phyloP scores from a whole-genome alignment of 2,329 filamentous ascomycete genomes.

The Alternaria novae-zelandiae region DNA sequence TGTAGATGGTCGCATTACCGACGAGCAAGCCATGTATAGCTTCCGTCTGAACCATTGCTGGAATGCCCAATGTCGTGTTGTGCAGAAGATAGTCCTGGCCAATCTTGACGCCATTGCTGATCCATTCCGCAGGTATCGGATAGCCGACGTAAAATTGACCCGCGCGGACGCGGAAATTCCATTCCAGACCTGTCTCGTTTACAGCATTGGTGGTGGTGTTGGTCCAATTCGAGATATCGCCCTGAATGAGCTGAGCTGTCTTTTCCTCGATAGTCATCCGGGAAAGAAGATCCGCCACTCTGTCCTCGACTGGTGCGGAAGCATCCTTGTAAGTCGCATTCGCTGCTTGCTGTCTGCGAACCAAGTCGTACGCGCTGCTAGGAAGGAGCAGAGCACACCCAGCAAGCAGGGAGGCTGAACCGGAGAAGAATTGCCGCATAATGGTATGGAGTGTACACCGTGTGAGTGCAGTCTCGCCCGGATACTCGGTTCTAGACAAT shows the following conservation, averaged over 20 bases:
- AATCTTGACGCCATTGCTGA: slow-evolving; percentile 66
- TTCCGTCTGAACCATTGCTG: slow-evolving; percentile 75
- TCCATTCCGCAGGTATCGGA: slow-evolving; percentile 67
- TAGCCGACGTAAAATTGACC: slow-evolving; percentile 76
- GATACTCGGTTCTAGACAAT: slow-evolving; percentile 1
- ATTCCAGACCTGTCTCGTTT: slow-evolving; percentile 70
- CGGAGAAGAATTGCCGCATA: neutral
- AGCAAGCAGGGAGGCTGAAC: slow-evolving; percentile 18
- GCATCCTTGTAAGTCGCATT: slow-evolving; percentile 66
- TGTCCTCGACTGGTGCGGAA: slow-evolving; percentile 65
- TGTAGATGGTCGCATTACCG: slow-evolving; percentile 78
- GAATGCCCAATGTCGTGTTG: slow-evolving; percentile 71
- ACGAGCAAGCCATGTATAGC: slow-evolving; percentile 76
- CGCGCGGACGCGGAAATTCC: slow-evolving; percentile 70
- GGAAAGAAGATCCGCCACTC: slow-evolving; percentile 70
- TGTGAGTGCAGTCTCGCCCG: neutral
- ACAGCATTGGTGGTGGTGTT: slow-evolving; percentile 70
- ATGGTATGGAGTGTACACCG: neutral
- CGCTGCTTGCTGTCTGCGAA: slow-evolving; percentile 33
- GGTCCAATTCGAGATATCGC: slow-evolving; percentile 76
- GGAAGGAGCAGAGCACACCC: slow-evolving; percentile 21
- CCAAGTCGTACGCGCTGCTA: slow-evolving; percentile 31
- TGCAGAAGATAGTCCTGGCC: slow-evolving; percentile 73
- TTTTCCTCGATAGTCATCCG: slow-evolving; percentile 80
- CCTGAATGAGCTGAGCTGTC: slow-evolving; percentile 66